Evolutionary conservation across 2,329 filamentous ascomycete genomes (phyloP).

Genomic region (Aspergillus sp.): DNA sequence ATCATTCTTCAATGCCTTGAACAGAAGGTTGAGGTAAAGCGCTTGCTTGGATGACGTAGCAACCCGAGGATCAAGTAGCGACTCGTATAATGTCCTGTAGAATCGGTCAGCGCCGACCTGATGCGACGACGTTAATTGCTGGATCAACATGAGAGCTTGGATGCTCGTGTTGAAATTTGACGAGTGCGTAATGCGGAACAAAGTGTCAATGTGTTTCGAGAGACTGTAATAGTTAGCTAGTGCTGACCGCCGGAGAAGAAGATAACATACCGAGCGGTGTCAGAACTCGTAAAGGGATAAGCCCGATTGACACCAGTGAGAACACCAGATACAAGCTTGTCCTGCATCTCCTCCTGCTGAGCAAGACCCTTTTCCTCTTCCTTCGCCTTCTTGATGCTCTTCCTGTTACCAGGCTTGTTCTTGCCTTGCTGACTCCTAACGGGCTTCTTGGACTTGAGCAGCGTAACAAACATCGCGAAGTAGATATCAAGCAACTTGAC

Average conservation of each 20-base stretch:
- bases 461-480: conserved; percentile 76
- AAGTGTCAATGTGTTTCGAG: conserved; percentile 81
- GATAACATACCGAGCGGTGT: conserved; percentile 59
- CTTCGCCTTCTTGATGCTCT: conserved; percentile 48
- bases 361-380: conserved; percentile 29
- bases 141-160: conserved; percentile 88
- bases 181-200: conserved; percentile 94
- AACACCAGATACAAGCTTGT: conserved; percentile 88
- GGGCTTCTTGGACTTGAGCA: conserved; percentile 60
- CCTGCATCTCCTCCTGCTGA: conserved; percentile 63
- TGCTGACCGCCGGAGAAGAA: conserved; percentile 1
- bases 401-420: conserved; percentile 31
- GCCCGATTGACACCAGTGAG: conserved; percentile 93
- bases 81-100: conserved; percentile 93
- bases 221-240: conserved; percentile 46
- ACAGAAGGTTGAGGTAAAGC: conserved; percentile 87
- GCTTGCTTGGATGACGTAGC: conserved; percentile 89
- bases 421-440: conserved; percentile 31
- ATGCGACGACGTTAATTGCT: conserved; percentile 77
- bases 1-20: conserved; percentile 80
- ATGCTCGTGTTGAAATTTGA: conserved; percentile 99
- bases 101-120: conserved; percentile 81
- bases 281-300: conserved; percentile 81
- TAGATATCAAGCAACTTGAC: conserved; percentile 81
- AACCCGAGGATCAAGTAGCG: conserved; percentile 80